Percentiles rank a stretch among this genome's conserved stretches.
Conservation (phyloP, 441 rosid species). For the Pelargonium citronellum region DNA sequence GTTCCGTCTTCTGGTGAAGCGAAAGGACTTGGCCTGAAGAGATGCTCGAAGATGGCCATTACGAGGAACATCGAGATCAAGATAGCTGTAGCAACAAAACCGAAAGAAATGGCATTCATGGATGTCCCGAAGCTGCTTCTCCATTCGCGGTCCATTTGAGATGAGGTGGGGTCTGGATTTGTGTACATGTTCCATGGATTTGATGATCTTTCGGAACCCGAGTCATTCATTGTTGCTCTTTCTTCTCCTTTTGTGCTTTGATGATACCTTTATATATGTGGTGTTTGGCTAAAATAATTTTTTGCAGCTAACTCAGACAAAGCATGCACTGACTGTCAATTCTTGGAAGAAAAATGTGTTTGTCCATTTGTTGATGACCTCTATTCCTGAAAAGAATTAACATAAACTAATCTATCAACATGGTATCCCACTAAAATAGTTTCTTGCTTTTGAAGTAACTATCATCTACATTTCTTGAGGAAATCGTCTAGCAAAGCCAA, state of each 20-base stretch:
- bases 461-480: not conserved
- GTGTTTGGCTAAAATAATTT: not conserved
- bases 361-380: not conserved
- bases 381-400: not conserved
- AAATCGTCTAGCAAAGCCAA: not conserved
- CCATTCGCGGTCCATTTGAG: constrained; percentile 44
- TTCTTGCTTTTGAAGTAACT: not conserved
- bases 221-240: constrained; percentile 32
- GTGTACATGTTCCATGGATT: constrained; percentile 63
- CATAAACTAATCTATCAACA: not conserved
- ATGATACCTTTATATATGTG: too few species aligned
- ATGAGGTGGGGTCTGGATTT: constrained; percentile 39
- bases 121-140: constrained; percentile 42
- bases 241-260: too few species aligned
- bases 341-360: constrained; percentile 4
- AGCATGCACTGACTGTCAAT: not conserved
- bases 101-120: constrained; percentile 60
- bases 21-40: constrained; percentile 45
- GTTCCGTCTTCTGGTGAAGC: constrained; percentile 42
- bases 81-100: constrained; percentile 70
- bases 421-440: not conserved
- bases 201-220: constrained; percentile 41
- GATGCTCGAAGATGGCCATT: constrained; percentile 73
- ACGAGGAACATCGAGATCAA: constrained; percentile 60
- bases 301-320: constrained; percentile 1